These are phyloP conservation scores for Trichoderma parareesei DNA, from an alignment of 495 filamentous ascomycete genomes.

Conservation along the genomic window DNA sequence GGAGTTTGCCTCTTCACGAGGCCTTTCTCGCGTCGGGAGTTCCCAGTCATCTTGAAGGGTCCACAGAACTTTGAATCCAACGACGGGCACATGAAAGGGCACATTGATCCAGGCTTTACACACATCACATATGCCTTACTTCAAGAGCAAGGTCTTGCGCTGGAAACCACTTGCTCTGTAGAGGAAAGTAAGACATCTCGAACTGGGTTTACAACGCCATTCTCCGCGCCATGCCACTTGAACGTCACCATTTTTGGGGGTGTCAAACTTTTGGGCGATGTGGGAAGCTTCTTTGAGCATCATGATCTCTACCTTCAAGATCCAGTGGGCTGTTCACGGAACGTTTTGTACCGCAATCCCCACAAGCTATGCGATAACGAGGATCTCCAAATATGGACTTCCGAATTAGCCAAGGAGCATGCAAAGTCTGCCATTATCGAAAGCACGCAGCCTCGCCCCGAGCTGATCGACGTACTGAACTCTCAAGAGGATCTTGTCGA, in stretches of 20 bases:
- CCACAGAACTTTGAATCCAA: background rate
- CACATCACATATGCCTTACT: conserved; percentile 15
- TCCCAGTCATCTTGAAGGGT: background rate
- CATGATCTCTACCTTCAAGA: conserved; percentile 34
- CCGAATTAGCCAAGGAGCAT: background rate
- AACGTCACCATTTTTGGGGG: conserved; percentile 25
- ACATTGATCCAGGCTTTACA: background rate
- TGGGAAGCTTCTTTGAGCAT: conserved; percentile 27
- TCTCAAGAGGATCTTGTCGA: conserved; percentile 18
- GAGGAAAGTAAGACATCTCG: background rate
- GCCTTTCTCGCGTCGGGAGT: background rate
- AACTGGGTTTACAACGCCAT: background rate
- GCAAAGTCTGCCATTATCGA: background rate
- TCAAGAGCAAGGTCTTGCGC: conserved; percentile 11
- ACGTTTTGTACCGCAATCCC: conserved; percentile 37
- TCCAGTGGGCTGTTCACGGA: conserved; percentile 23
- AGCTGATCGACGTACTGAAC: conserved; percentile 15
- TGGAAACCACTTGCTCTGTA: conserved; percentile 12
- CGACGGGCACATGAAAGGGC: background rate
- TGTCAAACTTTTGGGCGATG: conserved; percentile 19
- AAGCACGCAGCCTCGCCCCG: background rate
- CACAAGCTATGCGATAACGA: conserved; percentile 30
- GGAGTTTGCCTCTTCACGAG: background rate
- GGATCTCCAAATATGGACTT: conserved; percentile 8
- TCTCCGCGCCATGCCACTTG: conserved; percentile 14